Conservation (phyloP, 495 filamentous ascomycete species). For the Hypoxylon trugodes region DNA sequence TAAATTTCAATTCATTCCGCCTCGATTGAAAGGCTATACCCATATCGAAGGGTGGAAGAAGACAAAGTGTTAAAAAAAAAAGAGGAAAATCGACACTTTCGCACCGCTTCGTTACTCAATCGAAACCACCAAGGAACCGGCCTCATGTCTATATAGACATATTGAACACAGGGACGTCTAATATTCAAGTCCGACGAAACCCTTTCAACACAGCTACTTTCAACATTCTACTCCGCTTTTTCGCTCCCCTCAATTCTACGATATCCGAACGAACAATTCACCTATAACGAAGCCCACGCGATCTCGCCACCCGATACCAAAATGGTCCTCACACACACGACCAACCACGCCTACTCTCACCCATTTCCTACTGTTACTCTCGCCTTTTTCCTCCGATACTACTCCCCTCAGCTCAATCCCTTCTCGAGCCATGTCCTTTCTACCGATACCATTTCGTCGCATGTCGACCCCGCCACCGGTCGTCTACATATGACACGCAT, state of each 20-base stretch:
- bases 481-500: constrained; percentile 88
- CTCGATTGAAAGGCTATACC: constrained; percentile 14
- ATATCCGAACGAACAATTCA: neutral
- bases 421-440: constrained; percentile 95
- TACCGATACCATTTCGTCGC: constrained; percentile 91
- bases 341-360: constrained; percentile 88
- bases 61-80: neutral
- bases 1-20: constrained; percentile 14
- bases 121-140: constrained; percentile 9
- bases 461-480: constrained; percentile 79
- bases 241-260: neutral
- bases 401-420: constrained; percentile 75
- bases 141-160: constrained; percentile 33
- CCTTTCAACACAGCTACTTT: neutral
- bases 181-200: constrained; percentile 16
- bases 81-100: neutral
- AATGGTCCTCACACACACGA: constrained; percentile 72
- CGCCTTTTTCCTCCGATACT: constrained; percentile 98
- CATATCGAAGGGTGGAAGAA: no score
- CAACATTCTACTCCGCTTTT: neutral
- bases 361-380: constrained; percentile 89
- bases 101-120: constrained; percentile 22
- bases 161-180: constrained; percentile 21
- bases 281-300: neutral
- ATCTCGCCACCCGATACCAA: constrained; percentile 35